Percentiles rank a stretch among this genome's conserved stretches.
Evolutionary conservation across 1,284 basidiomycete species (phyloP).

Genomic region (Pascua sp.): DNA sequence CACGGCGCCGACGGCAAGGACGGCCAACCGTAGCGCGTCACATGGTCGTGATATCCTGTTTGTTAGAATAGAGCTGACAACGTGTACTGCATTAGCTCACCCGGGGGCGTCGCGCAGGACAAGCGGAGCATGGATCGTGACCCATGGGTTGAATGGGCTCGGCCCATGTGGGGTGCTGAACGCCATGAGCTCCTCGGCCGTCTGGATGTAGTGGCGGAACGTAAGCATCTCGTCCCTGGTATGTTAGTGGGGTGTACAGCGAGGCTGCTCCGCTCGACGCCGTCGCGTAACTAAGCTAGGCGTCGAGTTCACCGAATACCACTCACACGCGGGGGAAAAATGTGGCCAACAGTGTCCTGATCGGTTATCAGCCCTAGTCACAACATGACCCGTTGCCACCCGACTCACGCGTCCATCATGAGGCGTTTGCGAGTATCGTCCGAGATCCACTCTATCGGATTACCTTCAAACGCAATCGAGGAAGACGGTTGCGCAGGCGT

Average conservation of each 20-base stretch:
- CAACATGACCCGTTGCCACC: background rate
- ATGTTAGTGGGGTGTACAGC: background rate
- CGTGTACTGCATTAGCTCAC: conserved; percentile 17
- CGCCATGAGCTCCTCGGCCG: conserved; percentile 40
- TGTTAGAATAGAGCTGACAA: no score
- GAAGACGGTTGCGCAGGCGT: no score
- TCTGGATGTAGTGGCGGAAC: conserved; percentile 40
- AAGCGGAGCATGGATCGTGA: conserved; percentile 38
- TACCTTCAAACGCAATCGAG: no score
- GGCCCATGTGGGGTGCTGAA: conserved; percentile 28
- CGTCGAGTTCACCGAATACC: background rate
- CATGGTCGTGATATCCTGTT: conserved; percentile 24
- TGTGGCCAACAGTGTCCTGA: conserved; percentile 7
- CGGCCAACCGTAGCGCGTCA: conserved; percentile 37
- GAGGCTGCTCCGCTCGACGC: background rate
- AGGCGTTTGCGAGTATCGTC: conserved; percentile 12
- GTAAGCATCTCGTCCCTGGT: conserved; percentile 38
- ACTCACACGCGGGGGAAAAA: conserved; percentile 5
- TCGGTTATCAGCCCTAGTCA: background rate
- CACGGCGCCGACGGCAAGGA: conserved; percentile 42
- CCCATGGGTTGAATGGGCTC: conserved; percentile 41
- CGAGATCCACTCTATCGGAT: conserved; percentile 17
- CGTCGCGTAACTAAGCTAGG: background rate
- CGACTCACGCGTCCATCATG: conserved; percentile 32
- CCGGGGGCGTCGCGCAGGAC: conserved; percentile 37